Base-by-base conservation (phyloP, 148 eudicot genomes). In the Vaccinium corymbosum region DNA sequence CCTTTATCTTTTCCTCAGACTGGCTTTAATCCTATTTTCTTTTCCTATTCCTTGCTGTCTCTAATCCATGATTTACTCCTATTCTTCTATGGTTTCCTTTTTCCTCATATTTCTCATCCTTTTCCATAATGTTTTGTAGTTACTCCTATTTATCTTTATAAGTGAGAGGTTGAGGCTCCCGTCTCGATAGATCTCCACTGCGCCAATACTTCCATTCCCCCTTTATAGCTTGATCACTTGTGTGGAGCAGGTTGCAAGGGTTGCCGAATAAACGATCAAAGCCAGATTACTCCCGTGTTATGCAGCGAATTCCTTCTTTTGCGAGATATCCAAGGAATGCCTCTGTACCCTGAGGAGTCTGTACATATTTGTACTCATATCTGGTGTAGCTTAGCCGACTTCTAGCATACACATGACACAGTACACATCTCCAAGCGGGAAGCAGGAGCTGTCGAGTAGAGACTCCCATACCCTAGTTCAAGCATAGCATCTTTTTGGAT, bases 221-320 rank as follows among this genome's bases (percentile, higher is more conserved):
- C 9, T 10, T 27, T 50, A 27, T 32, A 29, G 27, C 16, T 52
- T 35, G 51, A 51, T 76, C 61, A 15, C 71, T 15, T n/a, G 10
- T 42, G 20, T 75, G 85, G 79, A 50, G 70, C 92, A 94, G 98
- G 88, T 80, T 83, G 84, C 91, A 93, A 87, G 95, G 90, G 79
- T 82, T 85, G 83, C 46, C 90, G 12, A 87, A 82, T 85, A 95
- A 94, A 86, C 91, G 98, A 74, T 74, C 86, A 5, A 94, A 90
- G 83, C 84, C 93, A 27, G 96, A 94, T 14, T 91, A 64, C 84
- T 57, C 93, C 53, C 78, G 90, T 72, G 87, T 83, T 86, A 55
- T 90, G 81, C 94, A 93, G 80, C 92, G 90, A 74, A 78, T 88
- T 82, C 92, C 92, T 38, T 92, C 94, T 66, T 85, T 92, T 68